Evolutionary conservation across 306 rosid species (phyloP), one percentile per base, ranked within the genome.

Genomic region (Corylus heterophylla): DNA sequence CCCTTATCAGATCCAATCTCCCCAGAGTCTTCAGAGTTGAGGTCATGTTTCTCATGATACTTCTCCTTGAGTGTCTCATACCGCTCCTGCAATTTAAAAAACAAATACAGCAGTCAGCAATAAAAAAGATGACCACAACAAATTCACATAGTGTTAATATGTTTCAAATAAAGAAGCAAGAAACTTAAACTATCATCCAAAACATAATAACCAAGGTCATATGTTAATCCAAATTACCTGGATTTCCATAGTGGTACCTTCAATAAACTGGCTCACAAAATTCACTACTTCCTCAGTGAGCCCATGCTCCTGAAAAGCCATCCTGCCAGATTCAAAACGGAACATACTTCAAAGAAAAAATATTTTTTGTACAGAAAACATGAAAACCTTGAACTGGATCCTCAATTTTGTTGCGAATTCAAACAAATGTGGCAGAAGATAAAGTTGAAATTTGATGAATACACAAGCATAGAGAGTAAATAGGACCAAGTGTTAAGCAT

Each of bases 231-330:
- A 82, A 83, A 73, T 83, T 85, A 95, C 98, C 98, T 89, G 88
- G 69, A 91, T 89, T 86, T 95, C 97, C 73, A 54, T 79, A 81
- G 69, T 77, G 74, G 90, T 86, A 35, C 89, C 92, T 69, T 93
- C 97, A 82, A 95, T 91, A 82, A 83, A 87, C 84, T 91, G 88
- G 82, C 92, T 88, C 76, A 95, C 90, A 82, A 71, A 58, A 63
- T 90, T 82, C 79, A 88, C 71, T 20, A 91, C 93, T 80, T 95
- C 95, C 79, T 92, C 92, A 39, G 83, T 88, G 75, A 83, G 17
- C 70, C 98, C 98, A 85, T 95, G 87, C 84, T 95, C 97, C 85
- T 86, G 89, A 82, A 91, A 81, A 78, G 94, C 89, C 87, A 85
- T 87, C 92, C 98, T 95, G 89, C 75, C 50, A 85, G 82, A 89